Conservation (phyloP, 805 yeast species). For the Saccharomycopsis capsularis region DNA sequence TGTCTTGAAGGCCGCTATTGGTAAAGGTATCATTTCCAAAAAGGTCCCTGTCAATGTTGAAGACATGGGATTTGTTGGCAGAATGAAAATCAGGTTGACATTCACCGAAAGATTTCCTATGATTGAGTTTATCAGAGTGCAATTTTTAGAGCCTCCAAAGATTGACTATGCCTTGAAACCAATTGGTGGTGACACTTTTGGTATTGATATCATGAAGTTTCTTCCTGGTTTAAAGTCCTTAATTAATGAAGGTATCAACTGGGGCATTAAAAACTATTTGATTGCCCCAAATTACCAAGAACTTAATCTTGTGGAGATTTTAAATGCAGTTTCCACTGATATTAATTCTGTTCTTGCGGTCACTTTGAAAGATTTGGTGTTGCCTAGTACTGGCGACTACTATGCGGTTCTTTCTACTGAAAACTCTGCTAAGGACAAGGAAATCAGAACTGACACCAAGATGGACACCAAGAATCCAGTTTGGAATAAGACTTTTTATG, state of each 20-base stretch:
- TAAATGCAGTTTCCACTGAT: constrained; percentile 57
- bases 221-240: constrained; percentile 73
- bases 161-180: constrained; percentile 80
- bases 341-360: constrained; percentile 66
- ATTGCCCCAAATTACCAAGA: constrained; percentile 80
- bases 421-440: constrained; percentile 34
- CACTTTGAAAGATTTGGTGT: constrained; percentile 46
- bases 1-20: constrained; percentile 72
- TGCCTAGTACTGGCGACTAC: constrained; percentile 48
- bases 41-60: constrained; percentile 73
- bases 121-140: constrained; percentile 61
- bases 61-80: constrained; percentile 70
- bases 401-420: constrained; percentile 44
- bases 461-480: constrained; percentile 49
- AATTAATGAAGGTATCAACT: constrained; percentile 62
- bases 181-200: constrained; percentile 84
- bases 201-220: constrained; percentile 76
- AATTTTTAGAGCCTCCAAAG: constrained; percentile 69
- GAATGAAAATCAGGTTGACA: constrained; percentile 50
- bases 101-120: constrained; percentile 69
- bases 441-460: constrained; percentile 48
- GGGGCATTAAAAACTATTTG: constrained; percentile 67
- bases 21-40: constrained; percentile 74
- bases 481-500: constrained; percentile 59
- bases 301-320: constrained; percentile 63